Evolutionary conservation across 164 flowering plant genomes (phyloP), one percentile per base, ranked within the genome.

Genomic region (Chloranthus sessilifolius): DNA sequence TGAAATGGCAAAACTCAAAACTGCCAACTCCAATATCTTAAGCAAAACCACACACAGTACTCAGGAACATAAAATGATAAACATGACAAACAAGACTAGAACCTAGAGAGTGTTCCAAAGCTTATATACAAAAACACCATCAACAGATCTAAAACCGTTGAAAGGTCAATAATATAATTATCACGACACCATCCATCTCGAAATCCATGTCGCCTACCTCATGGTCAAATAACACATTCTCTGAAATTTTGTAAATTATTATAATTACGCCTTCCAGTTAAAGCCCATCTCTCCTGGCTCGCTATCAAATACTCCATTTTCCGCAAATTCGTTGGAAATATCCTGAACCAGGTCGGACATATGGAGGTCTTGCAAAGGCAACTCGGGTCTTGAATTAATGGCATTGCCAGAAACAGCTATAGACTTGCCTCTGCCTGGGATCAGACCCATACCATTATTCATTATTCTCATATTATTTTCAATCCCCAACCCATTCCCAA

Each of bases 221-320:
- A n/a, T n/a, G n/a, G n/a, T n/a, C n/a, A n/a, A n/a, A n/a, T n/a
- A n/a, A n/a, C n/a, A n/a, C n/a, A n/a, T n/a, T n/a, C n/a, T n/a
- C n/a, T n/a, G n/a, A n/a, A n/a, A n/a, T n/a, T n/a, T n/a, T n/a
- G n/a, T n/a, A n/a, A n/a, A n/a, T n/a, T n/a, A n/a, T n/a, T n/a
- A n/a, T n/a, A n/a, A n/a, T 81, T 69, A 85, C 5, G 78, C 77
- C 68, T 84, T 81, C 88, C 88, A 82, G 9, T 53, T 70, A 65
- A 52, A 83, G 19, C 73, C 65, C 71, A 79, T 62, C 44, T 81
- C 86, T 3, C 75, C 89, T 30, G 74, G 66, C 27, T 77, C 87
- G 44, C 54, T 56, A 69, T 63, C 65, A 56, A 75, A 80, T 55
- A 80, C 74, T 37, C 86, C 88, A 62, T 45, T 73, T 3, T 80